phyloP scores from a whole-genome alignment of 1,284 basidiomycete species.

The Singerocomus inundabilis region DNA sequence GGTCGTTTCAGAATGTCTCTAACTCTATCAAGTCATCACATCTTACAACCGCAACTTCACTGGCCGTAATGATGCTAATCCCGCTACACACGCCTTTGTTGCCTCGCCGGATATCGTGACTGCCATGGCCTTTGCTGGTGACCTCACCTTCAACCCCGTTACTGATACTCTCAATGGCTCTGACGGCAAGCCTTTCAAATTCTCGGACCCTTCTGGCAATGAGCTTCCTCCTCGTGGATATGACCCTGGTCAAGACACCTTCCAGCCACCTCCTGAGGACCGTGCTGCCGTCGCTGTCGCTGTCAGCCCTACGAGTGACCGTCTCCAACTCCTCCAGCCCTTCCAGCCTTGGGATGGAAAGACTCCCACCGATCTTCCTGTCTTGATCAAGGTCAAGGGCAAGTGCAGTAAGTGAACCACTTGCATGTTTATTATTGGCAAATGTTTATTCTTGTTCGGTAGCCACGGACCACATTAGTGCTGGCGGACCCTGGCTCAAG shows the following conservation, averaged over 20 bases:
- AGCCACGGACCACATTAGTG: constrained; percentile 88
- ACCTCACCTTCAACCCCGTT: constrained; percentile 95
- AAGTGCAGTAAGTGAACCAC: constrained; percentile 80
- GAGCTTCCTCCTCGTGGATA: constrained; percentile 95
- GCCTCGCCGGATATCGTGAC: constrained; percentile 98
- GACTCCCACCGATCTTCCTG: constrained; percentile 84
- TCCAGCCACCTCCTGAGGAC: constrained; percentile 91
- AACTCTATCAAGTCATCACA: constrained; percentile 73
- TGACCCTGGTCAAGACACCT: constrained; percentile 96
- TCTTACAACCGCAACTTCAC: constrained; percentile 99
- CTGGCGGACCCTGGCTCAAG: constrained; percentile 99
- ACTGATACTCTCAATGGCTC: constrained; percentile 87
- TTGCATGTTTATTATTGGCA: not conserved
- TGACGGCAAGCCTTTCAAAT: constrained; percentile 98
- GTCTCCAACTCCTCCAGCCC: constrained; percentile 91
- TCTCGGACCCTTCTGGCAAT: constrained; percentile 84
- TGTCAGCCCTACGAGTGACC: constrained; percentile 87
- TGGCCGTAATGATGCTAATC: constrained; percentile 99
- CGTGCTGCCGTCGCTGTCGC: constrained; percentile 83
- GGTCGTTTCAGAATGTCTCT: constrained; percentile 3
- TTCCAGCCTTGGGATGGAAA: constrained; percentile 95
- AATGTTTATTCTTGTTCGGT: not conserved
- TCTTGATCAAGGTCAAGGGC: constrained; percentile 98
- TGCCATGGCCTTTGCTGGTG: constrained; percentile 93
- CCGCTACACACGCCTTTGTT: constrained; percentile 98